Conservation (phyloP, 2,329 filamentous ascomycete species). For the Rutstroemia sp. region DNA sequence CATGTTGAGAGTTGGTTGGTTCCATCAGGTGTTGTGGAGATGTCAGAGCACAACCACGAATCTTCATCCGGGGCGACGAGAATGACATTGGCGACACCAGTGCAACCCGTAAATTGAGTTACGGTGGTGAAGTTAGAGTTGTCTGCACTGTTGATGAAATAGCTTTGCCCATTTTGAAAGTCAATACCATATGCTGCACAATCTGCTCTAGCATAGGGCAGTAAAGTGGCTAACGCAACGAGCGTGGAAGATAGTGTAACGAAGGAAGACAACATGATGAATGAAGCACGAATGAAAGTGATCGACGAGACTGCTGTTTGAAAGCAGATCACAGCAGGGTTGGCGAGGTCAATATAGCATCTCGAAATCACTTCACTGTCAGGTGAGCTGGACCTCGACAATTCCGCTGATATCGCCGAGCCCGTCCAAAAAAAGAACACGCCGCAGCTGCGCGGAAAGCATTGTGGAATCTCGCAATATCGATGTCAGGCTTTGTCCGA, state of each 20-base stretch:
- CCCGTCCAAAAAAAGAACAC: slow-evolving; percentile 6
- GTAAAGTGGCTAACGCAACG: slow-evolving; percentile 1
- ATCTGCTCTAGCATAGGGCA: slow-evolving; percentile 2
- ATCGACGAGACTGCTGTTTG: background rate
- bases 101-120: slow-evolving; percentile 3
- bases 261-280: slow-evolving; percentile 7
- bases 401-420: background rate
- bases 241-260: background rate
- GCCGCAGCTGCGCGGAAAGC: background rate
- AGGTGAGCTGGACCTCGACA: background rate
- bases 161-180: slow-evolving; percentile 6
- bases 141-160: slow-evolving; percentile 6
- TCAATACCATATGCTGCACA: slow-evolving; percentile 8
- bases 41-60: slow-evolving; percentile 6
- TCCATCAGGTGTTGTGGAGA: background rate
- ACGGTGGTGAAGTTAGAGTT: slow-evolving; percentile 5
- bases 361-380: background rate
- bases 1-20: slow-evolving; percentile 4
- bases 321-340: background rate
- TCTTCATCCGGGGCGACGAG: slow-evolving; percentile 3
- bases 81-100: slow-evolving; percentile 4
- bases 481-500: background rate
- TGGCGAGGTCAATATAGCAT: slow-evolving; percentile 1
- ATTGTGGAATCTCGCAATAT: background rate
- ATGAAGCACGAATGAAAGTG: background rate